A percentile compares a stretch with the other conserved stretches of the same genome.
Conservation (phyloP, 148 eudicot species). For the Vaccinium vitisidaea region DNA sequence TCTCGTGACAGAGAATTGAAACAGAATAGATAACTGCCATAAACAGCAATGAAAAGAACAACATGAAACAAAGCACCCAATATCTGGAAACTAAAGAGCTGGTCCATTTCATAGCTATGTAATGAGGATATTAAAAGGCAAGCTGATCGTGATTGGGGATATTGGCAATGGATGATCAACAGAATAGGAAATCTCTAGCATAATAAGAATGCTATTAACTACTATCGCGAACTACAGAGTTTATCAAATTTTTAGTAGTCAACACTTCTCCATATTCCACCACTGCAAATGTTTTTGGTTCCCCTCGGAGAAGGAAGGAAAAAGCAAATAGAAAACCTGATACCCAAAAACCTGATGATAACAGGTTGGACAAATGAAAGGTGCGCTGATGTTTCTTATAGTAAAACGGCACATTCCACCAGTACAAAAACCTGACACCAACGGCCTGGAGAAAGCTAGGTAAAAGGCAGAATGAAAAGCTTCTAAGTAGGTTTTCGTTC, state of each 20-base stretch:
- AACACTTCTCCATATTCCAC: neutral
- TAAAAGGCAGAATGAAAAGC: neutral
- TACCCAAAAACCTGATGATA: no score
- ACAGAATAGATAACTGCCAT: neutral
- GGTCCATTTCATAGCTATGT: neutral
- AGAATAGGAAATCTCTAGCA: neutral
- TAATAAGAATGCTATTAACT: neutral
- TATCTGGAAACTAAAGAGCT: neutral
- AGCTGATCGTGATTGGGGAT: neutral
- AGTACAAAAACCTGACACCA: neutral
- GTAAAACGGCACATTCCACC: neutral
- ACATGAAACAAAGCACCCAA: neutral
- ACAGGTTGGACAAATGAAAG: neutral
- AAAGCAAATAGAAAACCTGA: neutral
- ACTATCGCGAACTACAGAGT: neutral
- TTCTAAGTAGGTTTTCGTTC: neutral
- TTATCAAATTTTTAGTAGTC: neutral
- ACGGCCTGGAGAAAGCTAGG: neutral
- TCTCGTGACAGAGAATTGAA: neutral
- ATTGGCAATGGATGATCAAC: neutral
- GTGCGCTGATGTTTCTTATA: neutral
- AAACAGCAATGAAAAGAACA: neutral
- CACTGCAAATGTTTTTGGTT: neutral
- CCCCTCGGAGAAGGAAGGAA: neutral
- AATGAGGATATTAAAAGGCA: neutral